Percentiles rank a stretch among this genome's conserved stretches.
These are phyloP conservation scores for Arthrobotrys iridis DNA, from an alignment of 2,329 filamentous ascomycete genomes.

Conservation along the genomic window DNA sequence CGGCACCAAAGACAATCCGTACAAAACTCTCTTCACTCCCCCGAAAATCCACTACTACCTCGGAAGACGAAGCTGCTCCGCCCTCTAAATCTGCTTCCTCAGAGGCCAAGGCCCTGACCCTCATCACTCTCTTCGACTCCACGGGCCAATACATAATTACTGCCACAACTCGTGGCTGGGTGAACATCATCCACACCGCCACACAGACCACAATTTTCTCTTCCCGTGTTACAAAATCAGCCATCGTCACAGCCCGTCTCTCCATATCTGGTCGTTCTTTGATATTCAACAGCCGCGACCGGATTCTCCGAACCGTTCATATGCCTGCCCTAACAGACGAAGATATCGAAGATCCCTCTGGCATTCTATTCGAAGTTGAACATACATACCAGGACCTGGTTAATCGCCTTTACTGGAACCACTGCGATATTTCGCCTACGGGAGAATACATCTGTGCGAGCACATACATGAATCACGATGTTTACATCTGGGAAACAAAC, in stretches of 20 bases:
- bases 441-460: constrained; percentile 96
- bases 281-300: constrained; percentile 91
- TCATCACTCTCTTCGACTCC: constrained; percentile 86
- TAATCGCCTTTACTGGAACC: constrained; percentile 94
- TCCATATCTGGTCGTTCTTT: constrained; percentile 85
- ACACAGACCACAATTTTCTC: constrained; percentile 87
- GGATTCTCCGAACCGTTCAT: constrained; percentile 91
- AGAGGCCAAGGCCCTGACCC: constrained; percentile 94
- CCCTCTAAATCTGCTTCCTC: constrained; percentile 88
- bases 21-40: constrained; percentile 66
- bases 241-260: constrained; percentile 86
- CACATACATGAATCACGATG: constrained; percentile 97
- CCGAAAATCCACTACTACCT: constrained; percentile 74
- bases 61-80: constrained; percentile 67
- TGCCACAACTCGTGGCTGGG: constrained; percentile 92
- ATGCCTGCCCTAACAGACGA: constrained; percentile 68
- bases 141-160: constrained; percentile 88
- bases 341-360: constrained; percentile 69
- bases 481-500: constrained; percentile 96
- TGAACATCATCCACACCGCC: constrained; percentile 90
- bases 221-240: constrained; percentile 83
- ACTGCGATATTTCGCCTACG: constrained; percentile 91
- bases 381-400: constrained; percentile 99
- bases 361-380: constrained; percentile 87
- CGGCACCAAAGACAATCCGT: constrained; percentile 57